Conservation (phyloP, 768 basidiomycete species). For the Tulasnella sp. region DNA sequence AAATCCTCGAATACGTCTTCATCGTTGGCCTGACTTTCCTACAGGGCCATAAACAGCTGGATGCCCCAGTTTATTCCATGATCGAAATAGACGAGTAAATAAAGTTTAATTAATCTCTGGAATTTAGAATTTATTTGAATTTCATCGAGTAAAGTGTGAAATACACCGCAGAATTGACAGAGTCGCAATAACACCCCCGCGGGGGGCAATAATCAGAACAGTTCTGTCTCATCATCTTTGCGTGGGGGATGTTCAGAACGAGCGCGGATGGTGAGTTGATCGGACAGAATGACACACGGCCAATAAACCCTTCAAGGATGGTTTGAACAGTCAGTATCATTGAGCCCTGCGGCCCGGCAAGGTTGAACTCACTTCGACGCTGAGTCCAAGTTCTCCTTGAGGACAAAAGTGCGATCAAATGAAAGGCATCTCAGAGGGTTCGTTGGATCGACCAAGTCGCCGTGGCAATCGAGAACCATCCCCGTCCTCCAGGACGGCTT, state of each 20-base stretch:
- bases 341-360: not conserved
- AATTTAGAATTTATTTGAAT: constrained; percentile 9
- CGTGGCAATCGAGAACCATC: constrained; percentile 31
- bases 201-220: not conserved
- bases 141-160: constrained; percentile 9
- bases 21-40: constrained; percentile 82
- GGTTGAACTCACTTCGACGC: constrained; percentile 25
- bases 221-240: constrained; percentile 24
- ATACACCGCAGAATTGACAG: not conserved
- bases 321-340: not conserved
- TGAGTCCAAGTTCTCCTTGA: not conserved
- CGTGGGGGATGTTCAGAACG: constrained; percentile 8
- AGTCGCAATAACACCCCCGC: not conserved
- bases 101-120: not conserved
- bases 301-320: constrained; percentile 22
- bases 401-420: constrained; percentile 32
- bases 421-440: constrained; percentile 8
- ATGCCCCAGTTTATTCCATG: constrained; percentile 88
- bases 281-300: constrained; percentile 24
- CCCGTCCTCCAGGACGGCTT: constrained; percentile 1
- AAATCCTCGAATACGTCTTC: constrained; percentile 91
- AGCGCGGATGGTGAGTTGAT: constrained; percentile 32
- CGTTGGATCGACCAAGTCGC: constrained; percentile 23
- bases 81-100: constrained; percentile 55
- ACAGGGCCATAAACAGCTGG: constrained; percentile 73